These are phyloP conservation scores for Entoloma clypeatum DNA, from an alignment of 1,284 basidiomycete genomes.

Conservation along the genomic window DNA sequence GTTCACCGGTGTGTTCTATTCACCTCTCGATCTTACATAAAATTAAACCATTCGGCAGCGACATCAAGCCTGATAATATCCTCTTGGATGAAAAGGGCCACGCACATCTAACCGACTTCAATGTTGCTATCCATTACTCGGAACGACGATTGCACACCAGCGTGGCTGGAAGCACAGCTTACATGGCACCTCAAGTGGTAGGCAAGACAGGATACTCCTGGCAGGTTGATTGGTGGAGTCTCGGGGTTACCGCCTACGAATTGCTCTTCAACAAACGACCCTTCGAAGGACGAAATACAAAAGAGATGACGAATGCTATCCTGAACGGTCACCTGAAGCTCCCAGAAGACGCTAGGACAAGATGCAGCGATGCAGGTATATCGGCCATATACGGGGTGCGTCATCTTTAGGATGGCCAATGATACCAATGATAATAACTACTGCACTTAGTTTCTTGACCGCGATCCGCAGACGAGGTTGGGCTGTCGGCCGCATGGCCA, in stretches of 20 bases:
- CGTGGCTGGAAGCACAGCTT: conserved; percentile 96
- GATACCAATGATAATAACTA: conserved; percentile 20
- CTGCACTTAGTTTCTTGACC: conserved; percentile 70
- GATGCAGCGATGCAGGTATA: conserved; percentile 42
- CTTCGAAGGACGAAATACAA: conserved; percentile 84
- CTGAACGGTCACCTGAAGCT: conserved; percentile 63
- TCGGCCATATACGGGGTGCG: conserved; percentile 48
- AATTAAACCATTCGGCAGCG: conserved; percentile 48
- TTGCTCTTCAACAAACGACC: conserved; percentile 85
- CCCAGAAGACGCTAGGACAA: conserved; percentile 50
- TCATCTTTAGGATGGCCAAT: conserved; percentile 11
- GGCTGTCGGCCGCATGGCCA: conserved; percentile 72
- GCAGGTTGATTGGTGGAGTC: conserved; percentile 93
- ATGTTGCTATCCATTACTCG: conserved; percentile 96
- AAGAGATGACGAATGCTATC: conserved; percentile 82
- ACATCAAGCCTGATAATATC: conserved; percentile 97
- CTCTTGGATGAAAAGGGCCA: conserved; percentile 90
- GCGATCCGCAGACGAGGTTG: conserved; percentile 76
- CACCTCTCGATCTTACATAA: conserved; percentile 32
- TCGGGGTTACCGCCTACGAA: conserved; percentile 88
- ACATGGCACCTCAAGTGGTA: conserved; percentile 97
- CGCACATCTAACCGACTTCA: conserved; percentile 97
- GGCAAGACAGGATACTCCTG: conserved; percentile 78
- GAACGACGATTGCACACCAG: conserved; percentile 83
- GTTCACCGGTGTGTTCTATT: conserved; percentile 75